These are phyloP conservation scores for Corallochytrium limacisporum DNA, from an alignment of 78 protist species.

Conservation along the genomic window DNA sequence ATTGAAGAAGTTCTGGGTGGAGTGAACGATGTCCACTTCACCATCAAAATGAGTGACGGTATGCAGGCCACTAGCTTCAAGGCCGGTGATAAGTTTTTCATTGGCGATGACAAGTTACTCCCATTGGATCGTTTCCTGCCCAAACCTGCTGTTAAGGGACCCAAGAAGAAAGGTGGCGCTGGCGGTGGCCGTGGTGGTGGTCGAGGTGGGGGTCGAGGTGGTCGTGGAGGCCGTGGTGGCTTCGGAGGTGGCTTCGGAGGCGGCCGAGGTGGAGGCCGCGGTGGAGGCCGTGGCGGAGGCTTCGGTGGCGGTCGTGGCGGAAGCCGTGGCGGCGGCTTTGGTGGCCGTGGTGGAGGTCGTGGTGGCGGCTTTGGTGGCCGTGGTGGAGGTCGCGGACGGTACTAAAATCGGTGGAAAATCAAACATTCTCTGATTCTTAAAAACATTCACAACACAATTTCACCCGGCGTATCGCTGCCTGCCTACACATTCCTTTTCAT, in stretches of 20 bases:
- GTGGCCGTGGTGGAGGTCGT: constrained; percentile 11
- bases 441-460: too few species aligned
- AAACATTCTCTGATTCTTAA: too few species aligned
- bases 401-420: too few species aligned
- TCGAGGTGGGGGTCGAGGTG: not conserved
- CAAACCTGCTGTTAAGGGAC: too few species aligned
- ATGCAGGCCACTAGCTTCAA: constrained; percentile 33
- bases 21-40: constrained; percentile 20
- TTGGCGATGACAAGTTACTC: constrained; percentile 30
- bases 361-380: constrained; percentile 6
- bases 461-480: too few species aligned
- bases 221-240: not conserved
- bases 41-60: constrained; percentile 26
- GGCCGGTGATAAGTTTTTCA: constrained; percentile 23
- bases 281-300: constrained; percentile 16
- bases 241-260: not conserved
- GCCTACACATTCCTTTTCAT: too few species aligned
- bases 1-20: constrained; percentile 44
- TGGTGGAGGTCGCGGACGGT: not conserved
- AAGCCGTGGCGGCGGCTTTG: constrained; percentile 1
- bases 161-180: constrained; percentile 7
- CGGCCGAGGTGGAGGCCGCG: not conserved
- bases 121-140: constrained; percentile 40
- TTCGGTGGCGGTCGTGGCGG: constrained; percentile 19
- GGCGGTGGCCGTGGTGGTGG: not conserved